Base-by-base conservation (phyloP, 2,329 filamentous ascomycete species). In the Fusarium anthophilum region DNA sequence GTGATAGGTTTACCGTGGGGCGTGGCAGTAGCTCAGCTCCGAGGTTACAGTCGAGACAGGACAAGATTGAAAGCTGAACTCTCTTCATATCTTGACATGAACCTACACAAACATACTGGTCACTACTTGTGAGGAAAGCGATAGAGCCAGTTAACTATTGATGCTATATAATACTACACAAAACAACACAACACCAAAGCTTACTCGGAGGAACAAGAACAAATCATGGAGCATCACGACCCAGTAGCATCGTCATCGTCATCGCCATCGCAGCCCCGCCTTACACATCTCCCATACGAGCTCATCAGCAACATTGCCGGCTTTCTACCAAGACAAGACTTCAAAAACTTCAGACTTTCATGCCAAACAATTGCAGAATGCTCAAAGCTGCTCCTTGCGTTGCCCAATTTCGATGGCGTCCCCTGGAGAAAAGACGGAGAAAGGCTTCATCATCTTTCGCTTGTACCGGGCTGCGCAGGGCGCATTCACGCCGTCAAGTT, bases 361-460 rank as follows among this genome's bases (percentile, higher is more conserved):
- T 75, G 55, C 18, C 26, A 14, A 28, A 30, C 12, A 7, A 56
- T 72, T 24, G 58, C 58, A 18, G 60, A 12, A 57, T 61, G 56
- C 24, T 58, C 51, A 44, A 58, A 39, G 12, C n/a, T 43, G 26
- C 66, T 59, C 8, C 67, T 76, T 18, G 54, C 63, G 24, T 15
- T 59, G n/a, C 73, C 83, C 6, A 72, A 79, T 60, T 87, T 88
- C 76, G 81, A 79, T 30, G 82, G 82, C 24, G 77, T 86, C 51
- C 82, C 82, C 57, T 87, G 85, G 83, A 82, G 83, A 59, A 80
- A 85, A 13, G 86, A 88, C 71, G 81, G 86, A 47, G 79, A 81
- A 50, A 82, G 85, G 22, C 81, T 88, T 26, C 81, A 84, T 63
- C 79, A 79, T 55, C 85, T 88, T 63, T 84, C 86, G 22, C 77